Evolutionary conservation across 2,329 filamentous ascomycete genomes (phyloP).

Genomic region (Cordyceps pruinosa): DNA sequence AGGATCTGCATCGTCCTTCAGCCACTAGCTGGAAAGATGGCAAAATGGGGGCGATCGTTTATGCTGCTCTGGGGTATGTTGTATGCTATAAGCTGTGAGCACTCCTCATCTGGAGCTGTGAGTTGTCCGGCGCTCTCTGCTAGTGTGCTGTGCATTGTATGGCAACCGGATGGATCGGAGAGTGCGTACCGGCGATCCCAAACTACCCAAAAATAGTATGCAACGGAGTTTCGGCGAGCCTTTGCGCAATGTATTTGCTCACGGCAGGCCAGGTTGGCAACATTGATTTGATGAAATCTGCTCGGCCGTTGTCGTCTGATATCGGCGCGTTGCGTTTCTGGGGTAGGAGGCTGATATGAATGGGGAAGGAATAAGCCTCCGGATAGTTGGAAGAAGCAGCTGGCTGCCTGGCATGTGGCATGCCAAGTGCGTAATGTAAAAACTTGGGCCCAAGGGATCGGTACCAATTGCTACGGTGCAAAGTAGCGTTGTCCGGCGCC

Average conservation of each 20-base stretch:
- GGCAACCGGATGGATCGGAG: neutral
- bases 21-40: neutral
- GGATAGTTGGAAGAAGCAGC: too few relatives aligned
- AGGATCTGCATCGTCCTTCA: neutral
- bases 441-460: too few relatives aligned
- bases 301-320: neutral
- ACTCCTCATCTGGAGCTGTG: neutral
- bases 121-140: neutral
- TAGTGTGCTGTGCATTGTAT: neutral
- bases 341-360: neutral
- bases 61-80: neutral
- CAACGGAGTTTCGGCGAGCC: neutral
- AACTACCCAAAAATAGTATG: neutral
- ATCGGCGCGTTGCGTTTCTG: neutral
- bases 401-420: too few relatives aligned
- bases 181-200: too few relatives aligned
- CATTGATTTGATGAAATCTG: neutral
- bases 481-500: neutral
- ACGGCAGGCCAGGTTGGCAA: neutral
- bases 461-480: too few relatives aligned
- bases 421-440: too few relatives aligned
- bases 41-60: neutral
- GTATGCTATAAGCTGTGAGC: too few relatives aligned
- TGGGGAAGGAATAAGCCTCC: too few relatives aligned
- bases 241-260: neutral